Base-by-base conservation (phyloP, 2,329 filamentous ascomycete species). In the Neophaeococcomyces mojaviensis region DNA sequence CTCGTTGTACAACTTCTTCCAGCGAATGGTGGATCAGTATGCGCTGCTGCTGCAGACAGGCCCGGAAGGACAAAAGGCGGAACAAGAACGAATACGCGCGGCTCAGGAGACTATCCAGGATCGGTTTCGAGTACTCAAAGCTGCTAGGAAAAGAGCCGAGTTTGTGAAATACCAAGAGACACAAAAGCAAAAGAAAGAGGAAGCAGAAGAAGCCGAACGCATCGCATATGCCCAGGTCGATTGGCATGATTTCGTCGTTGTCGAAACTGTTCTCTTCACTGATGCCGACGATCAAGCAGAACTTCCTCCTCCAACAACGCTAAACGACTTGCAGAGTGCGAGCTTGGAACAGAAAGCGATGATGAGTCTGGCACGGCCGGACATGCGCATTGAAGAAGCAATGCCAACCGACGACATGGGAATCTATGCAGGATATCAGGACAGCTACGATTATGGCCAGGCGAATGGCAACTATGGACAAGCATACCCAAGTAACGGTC, bases 181-280 rank as follows among this genome's bases (percentile, higher is more conserved):
- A 45, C 86, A 96, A 68, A 90, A 89, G 63, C 79, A 82, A 57
- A 86, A 89, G 72, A 88, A 89, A 61, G 88, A 94, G 59, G 88
- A 94, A 59, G 81, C 89, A 52, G 84, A 84, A 33, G 86, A 94
- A 61, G 81, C 88, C 59, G 86, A 95, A 64, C 82, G 82, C 59
- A 69, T 81, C 40, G 76, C 77, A 44, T 84, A 92, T 64, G 84
- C 85, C 1, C 84, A 92, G 58, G 92, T 98, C 52, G 92, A 98
- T 65, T 98, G 92, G 92, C 87, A 94, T 61, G 90, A 97, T 62
- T 98, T 98, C 58, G 83, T 90, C 28, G 85, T 98, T 16, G 88
- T 96, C 36, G 92, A 96, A 66, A 96, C 89, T 1, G 89, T 98
- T 44, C 74, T 88, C 13, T 98, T 98, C 65, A 88, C 81, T 48